A percentile compares a stretch with the other conserved stretches of the same genome.
These are phyloP conservation scores for Gnaphalium uliginosum DNA, from an alignment of 129 eudicot species.

Conservation along the genomic window DNA sequence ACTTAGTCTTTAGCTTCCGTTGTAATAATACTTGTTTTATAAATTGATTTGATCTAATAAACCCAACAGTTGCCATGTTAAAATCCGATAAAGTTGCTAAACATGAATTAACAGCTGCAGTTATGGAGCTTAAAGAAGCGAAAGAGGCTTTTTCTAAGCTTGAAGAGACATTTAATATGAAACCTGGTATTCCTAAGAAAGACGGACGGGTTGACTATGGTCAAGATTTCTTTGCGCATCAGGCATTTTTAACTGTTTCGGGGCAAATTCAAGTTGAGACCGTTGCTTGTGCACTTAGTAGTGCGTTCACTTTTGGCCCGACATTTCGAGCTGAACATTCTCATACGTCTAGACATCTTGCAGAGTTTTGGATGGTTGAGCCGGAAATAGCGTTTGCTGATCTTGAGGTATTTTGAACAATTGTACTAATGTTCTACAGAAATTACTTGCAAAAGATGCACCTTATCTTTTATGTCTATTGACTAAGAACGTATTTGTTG, in stretches of 20 bases:
- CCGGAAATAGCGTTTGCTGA: constrained; percentile 98
- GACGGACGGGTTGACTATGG: constrained; percentile 85
- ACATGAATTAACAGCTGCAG: constrained; percentile 63
- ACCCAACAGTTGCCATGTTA: constrained; percentile 64
- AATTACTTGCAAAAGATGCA: no score
- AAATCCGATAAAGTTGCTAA: constrained; percentile 83
- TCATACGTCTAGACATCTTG: constrained; percentile 90
- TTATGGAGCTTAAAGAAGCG: constrained; percentile 64
- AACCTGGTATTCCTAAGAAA: constrained; percentile 71
- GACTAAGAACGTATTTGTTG: no score
- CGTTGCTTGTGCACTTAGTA: constrained; percentile 83
- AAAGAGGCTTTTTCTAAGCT: constrained; percentile 61
- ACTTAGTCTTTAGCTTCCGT: no score
- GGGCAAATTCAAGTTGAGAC: constrained; percentile 98
- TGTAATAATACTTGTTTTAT: no score
- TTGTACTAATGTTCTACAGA: no score
- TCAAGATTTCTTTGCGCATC: constrained; percentile 84
- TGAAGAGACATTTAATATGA: constrained; percentile 60
- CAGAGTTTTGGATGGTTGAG: constrained; percentile 98
- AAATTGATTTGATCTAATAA: no score
- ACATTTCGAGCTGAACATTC: constrained; percentile 96
- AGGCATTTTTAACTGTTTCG: constrained; percentile 85
- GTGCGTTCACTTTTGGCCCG: constrained; percentile 95
- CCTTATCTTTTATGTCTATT: no score
- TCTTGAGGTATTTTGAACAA: constrained; percentile 61